Conservation (phyloP, 441 rosid species). For the Corymbia calophylla region DNA sequence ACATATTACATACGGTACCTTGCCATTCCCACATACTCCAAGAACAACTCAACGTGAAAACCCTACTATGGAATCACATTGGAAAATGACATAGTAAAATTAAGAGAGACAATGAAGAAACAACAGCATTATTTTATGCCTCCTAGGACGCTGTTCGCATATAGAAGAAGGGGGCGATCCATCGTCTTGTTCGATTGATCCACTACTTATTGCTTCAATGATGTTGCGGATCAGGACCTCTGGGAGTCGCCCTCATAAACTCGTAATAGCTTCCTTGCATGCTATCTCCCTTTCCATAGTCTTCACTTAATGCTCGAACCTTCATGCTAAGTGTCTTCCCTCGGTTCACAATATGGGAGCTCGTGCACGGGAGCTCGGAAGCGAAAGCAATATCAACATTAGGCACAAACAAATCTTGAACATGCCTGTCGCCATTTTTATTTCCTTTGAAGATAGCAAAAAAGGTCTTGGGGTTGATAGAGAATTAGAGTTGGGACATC, state of each 20-base stretch:
- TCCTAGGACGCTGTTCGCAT: neutral
- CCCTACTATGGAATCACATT: neutral
- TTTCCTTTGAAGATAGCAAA: neutral
- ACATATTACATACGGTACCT: neutral
- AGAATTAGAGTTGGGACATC: neutral
- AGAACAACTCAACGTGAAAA: neutral
- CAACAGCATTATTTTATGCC: neutral
- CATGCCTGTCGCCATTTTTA: neutral
- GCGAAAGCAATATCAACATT: neutral
- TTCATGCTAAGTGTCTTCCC: neutral
- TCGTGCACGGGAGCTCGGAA: neutral
- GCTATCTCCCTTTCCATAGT: neutral
- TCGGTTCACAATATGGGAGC: neutral
- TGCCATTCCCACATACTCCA: neutral
- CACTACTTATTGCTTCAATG: neutral
- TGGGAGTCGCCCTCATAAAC: slow-evolving; percentile 29
- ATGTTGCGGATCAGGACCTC: slow-evolving; percentile 45
- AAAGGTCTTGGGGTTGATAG: neutral
- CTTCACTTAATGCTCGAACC: neutral
- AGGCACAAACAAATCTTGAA: neutral
- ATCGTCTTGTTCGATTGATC: neutral
- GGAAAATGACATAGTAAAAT: neutral
- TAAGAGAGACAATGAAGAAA: neutral
- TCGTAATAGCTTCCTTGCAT: neutral
- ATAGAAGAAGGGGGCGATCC: neutral